Percentiles rank a stretch among this genome's conserved stretches.
Conservation (phyloP, 208 protist genomes). For the Acanthamoeba sp. region DNA sequence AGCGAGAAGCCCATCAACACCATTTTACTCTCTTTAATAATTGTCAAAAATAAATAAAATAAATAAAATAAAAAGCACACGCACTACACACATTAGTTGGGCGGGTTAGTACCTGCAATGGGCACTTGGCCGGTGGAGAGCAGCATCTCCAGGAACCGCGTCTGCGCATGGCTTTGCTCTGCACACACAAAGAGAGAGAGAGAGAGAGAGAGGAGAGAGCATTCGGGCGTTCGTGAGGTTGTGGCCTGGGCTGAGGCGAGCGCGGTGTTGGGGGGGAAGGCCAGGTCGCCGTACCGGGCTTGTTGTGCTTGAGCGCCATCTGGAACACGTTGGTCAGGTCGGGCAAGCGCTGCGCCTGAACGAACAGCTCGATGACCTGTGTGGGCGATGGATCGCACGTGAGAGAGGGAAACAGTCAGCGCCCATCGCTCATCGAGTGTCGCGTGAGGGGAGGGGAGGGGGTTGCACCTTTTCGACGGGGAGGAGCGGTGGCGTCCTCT, state of each 20-base stretch:
- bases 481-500: background rate
- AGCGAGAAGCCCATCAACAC: background rate
- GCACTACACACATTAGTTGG: background rate
- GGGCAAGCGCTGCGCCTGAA: conserved; percentile 36
- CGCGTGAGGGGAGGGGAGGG: background rate
- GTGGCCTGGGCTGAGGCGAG: background rate
- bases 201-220: background rate
- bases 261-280: too few relatives aligned
- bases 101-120: background rate
- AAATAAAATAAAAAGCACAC: too few relatives aligned
- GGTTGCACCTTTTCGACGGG: conserved; percentile 19
- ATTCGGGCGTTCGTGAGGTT: background rate
- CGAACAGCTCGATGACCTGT: conserved; percentile 47
- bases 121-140: conserved; percentile 50
- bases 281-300: background rate
- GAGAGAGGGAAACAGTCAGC: too few relatives aligned
- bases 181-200: background rate
- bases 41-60: too few relatives aligned
- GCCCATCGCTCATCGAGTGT: background rate
- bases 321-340: conserved; percentile 51
- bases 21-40: background rate
- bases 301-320: conserved; percentile 57
- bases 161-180: conserved; percentile 56
- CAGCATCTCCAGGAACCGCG: conserved; percentile 58
- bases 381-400: too few relatives aligned